Conservation (phyloP, 208 protist genomes). For the Herpetomonas muscarum region DNA sequence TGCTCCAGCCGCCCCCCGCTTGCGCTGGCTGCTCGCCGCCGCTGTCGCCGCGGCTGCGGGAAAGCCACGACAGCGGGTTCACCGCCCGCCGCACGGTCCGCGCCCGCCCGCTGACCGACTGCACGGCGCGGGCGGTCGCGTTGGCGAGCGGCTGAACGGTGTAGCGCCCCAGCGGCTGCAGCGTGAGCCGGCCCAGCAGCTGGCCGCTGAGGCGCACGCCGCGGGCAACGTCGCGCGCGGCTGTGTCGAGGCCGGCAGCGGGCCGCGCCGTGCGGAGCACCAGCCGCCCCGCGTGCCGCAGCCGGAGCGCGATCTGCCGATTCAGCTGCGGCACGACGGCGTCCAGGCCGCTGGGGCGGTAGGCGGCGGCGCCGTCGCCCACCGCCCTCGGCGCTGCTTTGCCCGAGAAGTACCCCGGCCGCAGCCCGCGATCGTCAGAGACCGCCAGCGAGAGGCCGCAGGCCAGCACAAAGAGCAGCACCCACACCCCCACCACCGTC, state of each 20-base stretch:
- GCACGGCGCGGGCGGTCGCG: too few species aligned
- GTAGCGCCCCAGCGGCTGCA: too few species aligned
- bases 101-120: too few species aligned
- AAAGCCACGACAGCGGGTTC: too few species aligned
- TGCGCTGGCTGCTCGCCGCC: too few species aligned
- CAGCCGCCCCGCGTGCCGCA: conserved; percentile 7
- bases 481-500: conserved; percentile 15
- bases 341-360: conserved; percentile 11
- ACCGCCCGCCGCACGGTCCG: too few species aligned
- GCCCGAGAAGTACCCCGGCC: conserved; percentile 21
- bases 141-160: too few species aligned
- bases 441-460: conserved; percentile 15
- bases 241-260: background rate
- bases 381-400: background rate
- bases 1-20: too few species aligned
- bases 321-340: conserved; percentile 22
- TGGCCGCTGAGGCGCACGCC: conserved; percentile 1
- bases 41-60: too few species aligned
- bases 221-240: background rate
- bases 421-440: conserved; percentile 19
- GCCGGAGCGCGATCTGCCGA: conserved; percentile 22
- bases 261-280: background rate
- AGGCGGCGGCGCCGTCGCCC: background rate
- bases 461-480: conserved; percentile 18
- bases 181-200: too few species aligned